A percentile compares a stretch with the other conserved stretches of the same genome.
Evolutionary conservation across 2,329 filamentous ascomycete species (phyloP).

Genomic region (Penicillium corylophilum): DNA sequence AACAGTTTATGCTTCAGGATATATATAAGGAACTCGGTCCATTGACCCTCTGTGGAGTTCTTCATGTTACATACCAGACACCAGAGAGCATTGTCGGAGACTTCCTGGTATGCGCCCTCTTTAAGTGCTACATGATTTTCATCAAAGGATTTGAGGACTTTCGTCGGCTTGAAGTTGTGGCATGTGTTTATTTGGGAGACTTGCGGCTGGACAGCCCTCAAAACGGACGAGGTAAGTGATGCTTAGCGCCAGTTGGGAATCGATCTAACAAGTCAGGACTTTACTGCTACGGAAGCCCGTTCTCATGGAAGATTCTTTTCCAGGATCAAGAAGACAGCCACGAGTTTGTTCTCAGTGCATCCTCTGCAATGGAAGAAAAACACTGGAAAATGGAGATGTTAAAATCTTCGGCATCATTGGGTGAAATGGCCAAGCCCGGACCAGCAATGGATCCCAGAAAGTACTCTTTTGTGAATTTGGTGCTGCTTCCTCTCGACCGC

Average conservation of each 20-base stretch:
- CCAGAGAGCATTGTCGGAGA: constrained; percentile 66
- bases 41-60: constrained; percentile 74
- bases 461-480: constrained; percentile 55
- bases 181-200: constrained; percentile 64
- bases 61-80: constrained; percentile 81
- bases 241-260: neutral
- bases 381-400: constrained; percentile 74
- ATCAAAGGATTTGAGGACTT: constrained; percentile 66
- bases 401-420: constrained; percentile 51
- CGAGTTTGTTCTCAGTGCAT: constrained; percentile 84
- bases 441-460: constrained; percentile 27
- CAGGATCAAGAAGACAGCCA: constrained; percentile 73
- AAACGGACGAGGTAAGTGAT: constrained; percentile 34
- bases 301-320: constrained; percentile 91
- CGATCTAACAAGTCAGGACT: constrained; percentile 58
- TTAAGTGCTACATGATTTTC: constrained; percentile 74
- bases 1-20: constrained; percentile 40
- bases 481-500: constrained; percentile 71
- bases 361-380: constrained; percentile 73
- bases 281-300: constrained; percentile 80
- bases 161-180: constrained; percentile 69
- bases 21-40: constrained; percentile 79
- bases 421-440: constrained; percentile 51
- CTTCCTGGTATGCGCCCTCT: constrained; percentile 85
- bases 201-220: constrained; percentile 38